These are phyloP conservation scores for Arxiozyma telluris DNA, from an alignment of 1,139 yeast species.

Conservation along the genomic window DNA sequence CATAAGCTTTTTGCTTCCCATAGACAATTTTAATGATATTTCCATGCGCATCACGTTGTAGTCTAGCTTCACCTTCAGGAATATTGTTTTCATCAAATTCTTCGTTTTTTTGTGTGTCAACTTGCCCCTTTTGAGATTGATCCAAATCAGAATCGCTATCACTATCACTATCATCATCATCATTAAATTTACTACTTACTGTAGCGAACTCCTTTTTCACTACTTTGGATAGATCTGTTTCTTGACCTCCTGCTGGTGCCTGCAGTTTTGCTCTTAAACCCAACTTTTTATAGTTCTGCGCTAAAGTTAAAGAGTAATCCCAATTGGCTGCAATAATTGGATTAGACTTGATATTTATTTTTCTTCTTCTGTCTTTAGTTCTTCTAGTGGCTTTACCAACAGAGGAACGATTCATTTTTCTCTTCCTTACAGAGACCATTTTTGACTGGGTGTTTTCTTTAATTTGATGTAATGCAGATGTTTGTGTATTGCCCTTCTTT, in stretches of 20 bases:
- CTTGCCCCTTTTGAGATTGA: constrained; percentile 32
- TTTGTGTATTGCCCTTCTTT: not conserved
- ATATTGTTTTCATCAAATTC: constrained; percentile 35
- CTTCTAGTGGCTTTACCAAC: constrained; percentile 60
- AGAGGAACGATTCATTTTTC: constrained; percentile 73
- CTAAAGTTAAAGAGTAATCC: constrained; percentile 74
- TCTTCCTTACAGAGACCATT: constrained; percentile 78
- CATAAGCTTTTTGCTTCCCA: constrained; percentile 42
- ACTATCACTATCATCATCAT: constrained; percentile 28
- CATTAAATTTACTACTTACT: constrained; percentile 24
- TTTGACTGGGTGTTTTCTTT: not conserved
- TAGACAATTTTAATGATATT: constrained; percentile 61
- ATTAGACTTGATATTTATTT: constrained; percentile 55
- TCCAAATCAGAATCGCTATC: constrained; percentile 16
- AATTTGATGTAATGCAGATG: too few species aligned
- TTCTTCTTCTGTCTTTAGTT: constrained; percentile 57
- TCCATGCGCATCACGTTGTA: constrained; percentile 66
- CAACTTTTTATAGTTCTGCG: constrained; percentile 71
- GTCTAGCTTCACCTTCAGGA: constrained; percentile 76
- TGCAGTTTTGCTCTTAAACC: constrained; percentile 68
- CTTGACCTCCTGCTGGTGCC: constrained; percentile 58
- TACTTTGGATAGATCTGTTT: constrained; percentile 36
- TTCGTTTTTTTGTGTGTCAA: constrained; percentile 32
- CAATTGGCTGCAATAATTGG: constrained; percentile 83
- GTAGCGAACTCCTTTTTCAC: constrained; percentile 17